phyloP scores from a whole-genome alignment of 169 alveolate genomes.

The Plasmodium gaboni region DNA sequence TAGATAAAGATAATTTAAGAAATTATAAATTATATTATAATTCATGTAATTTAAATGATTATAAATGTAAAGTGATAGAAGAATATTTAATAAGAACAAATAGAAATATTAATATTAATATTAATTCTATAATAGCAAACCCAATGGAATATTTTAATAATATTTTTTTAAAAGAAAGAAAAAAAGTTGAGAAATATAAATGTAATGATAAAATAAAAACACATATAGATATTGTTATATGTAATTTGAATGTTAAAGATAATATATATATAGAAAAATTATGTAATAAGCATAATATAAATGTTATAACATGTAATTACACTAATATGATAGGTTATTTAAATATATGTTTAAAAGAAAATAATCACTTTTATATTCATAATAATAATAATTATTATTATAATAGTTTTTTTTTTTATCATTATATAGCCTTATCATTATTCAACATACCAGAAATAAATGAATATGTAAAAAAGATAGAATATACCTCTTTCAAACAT shows the following conservation, averaged over 20 bases:
- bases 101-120: neutral
- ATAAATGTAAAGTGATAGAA: constrained; percentile 31
- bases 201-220: neutral
- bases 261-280: constrained; percentile 42
- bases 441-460: constrained; percentile 17
- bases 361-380: constrained; percentile 17
- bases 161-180: neutral
- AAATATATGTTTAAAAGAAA: constrained; percentile 4
- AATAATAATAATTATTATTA: neutral
- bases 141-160: constrained; percentile 31
- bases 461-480: constrained; percentile 5
- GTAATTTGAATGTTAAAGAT: constrained; percentile 29
- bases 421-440: constrained; percentile 21
- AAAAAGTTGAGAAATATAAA: too few relatives aligned
- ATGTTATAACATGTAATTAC: constrained; percentile 29
- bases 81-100: constrained; percentile 24
- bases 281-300: neutral
- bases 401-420: constrained; percentile 17
- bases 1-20: neutral
- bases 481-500: neutral
- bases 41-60: constrained; percentile 17
- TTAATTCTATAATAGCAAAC: constrained; percentile 15
- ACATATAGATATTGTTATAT: constrained; percentile 16
- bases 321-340: constrained; percentile 17
- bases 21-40: constrained; percentile 20